phyloP scores from a whole-genome alignment of 2,329 filamentous ascomycete species.

The Westerdykella aurantiaca region DNA sequence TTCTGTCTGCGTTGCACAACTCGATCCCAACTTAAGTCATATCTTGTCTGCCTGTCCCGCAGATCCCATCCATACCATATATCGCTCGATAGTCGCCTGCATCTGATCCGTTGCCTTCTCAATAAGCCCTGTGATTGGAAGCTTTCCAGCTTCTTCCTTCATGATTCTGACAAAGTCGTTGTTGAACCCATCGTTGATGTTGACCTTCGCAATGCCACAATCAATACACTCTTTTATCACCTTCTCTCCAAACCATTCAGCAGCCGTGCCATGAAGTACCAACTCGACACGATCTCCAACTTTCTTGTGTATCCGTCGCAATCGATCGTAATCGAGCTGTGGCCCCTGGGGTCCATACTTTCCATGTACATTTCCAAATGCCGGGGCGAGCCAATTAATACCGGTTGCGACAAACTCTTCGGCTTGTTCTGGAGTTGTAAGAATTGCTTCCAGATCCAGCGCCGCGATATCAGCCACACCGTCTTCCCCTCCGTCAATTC shows the following conservation, averaged over 20 bases:
- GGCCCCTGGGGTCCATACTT: constrained; percentile 60
- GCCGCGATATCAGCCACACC: constrained; percentile 63
- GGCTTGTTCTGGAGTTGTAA: constrained; percentile 63
- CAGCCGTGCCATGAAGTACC: constrained; percentile 55
- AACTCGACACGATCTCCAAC: constrained; percentile 41
- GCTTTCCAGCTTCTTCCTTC: too few relatives aligned
- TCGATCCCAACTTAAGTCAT: too few relatives aligned
- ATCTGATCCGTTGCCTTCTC: too few relatives aligned
- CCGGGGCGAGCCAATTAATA: constrained; percentile 67
- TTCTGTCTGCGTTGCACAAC: too few relatives aligned
- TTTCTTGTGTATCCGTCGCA: constrained; percentile 26
- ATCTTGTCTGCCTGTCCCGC: too few relatives aligned
- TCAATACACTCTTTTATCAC: constrained; percentile 49
- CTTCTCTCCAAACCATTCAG: constrained; percentile 47
- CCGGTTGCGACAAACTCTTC: constrained; percentile 64
- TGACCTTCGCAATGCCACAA: constrained; percentile 51
- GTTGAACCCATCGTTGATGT: constrained; percentile 58
- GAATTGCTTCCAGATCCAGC: constrained; percentile 51
- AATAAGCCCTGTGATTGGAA: too few relatives aligned
- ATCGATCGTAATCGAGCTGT: constrained; percentile 28
- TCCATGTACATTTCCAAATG: constrained; percentile 70
- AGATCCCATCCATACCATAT: too few relatives aligned
- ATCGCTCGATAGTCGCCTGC: too few relatives aligned
- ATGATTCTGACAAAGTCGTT: too few relatives aligned
- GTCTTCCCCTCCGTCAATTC: constrained; percentile 68